phyloP scores from a whole-genome alignment of 1,284 basidiomycete genomes.

The Cutaneotrichosporon cavernicola region DNA sequence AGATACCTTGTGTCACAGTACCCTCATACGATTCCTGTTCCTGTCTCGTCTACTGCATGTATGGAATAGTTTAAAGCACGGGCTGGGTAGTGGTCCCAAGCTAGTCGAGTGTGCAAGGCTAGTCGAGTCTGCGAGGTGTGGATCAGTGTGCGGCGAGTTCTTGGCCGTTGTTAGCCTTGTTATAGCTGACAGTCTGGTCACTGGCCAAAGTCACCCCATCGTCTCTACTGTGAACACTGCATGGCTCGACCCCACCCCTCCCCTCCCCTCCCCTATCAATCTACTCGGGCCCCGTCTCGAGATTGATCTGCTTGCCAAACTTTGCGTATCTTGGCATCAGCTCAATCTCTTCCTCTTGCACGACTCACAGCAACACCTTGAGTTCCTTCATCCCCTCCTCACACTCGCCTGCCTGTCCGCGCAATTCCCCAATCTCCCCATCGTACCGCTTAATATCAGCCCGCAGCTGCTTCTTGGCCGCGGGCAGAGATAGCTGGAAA shows the following conservation, averaged over 20 bases:
- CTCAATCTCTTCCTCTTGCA: neutral
- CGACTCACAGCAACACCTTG: conserved; percentile 66
- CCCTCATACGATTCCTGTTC: conserved; percentile 9
- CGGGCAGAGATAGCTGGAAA: conserved; percentile 69
- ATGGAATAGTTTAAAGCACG: neutral
- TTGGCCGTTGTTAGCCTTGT: no score
- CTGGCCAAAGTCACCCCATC: no score
- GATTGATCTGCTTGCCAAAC: conserved; percentile 89
- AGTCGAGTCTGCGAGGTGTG: no score
- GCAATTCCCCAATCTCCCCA: conserved; percentile 61
- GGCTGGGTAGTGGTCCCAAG: no score
- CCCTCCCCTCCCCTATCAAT: neutral
- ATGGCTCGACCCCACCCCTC: neutral
- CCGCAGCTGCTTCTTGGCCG: conserved; percentile 73
- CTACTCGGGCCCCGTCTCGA: conserved; percentile 59
- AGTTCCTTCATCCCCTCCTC: conserved; percentile 84
- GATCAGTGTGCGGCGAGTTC: no score
- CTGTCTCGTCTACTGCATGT: neutral
- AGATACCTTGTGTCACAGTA: conserved; percentile 17
- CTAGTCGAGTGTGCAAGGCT: no score
- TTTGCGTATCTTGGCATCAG: conserved; percentile 66
- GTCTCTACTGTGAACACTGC: conserved; percentile 5
- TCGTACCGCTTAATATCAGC: conserved; percentile 66
- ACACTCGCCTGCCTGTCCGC: conserved; percentile 65
- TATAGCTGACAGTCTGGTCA: no score